These are phyloP conservation scores for Citrus glauca DNA, from an alignment of 345 rosid genomes.

Conservation along the genomic window DNA sequence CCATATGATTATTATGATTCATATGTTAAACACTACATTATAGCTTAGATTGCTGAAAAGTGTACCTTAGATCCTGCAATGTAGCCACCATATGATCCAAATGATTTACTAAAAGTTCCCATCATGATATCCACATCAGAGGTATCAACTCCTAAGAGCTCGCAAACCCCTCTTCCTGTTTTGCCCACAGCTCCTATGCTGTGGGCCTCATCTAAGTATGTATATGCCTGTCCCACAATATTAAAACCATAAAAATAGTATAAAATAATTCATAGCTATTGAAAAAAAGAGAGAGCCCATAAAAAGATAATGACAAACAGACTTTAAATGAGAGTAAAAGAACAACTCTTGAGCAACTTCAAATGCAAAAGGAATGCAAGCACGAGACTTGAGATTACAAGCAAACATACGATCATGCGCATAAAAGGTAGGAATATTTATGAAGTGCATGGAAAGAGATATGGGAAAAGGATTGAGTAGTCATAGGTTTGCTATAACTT, in stretches of 20 bases:
- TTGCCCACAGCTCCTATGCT: conserved; percentile 98
- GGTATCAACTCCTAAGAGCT: conserved; percentile 86
- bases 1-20: not conserved
- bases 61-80: conserved; percentile 94
- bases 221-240: conserved; percentile 55
- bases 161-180: conserved; percentile 95
- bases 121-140: conserved; percentile 95
- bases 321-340: not conserved
- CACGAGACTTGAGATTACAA: not conserved
- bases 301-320: not conserved
- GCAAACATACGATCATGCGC: not conserved
- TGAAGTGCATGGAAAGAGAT: not conserved
- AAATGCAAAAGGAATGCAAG: not conserved
- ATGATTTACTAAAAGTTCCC: conserved; percentile 98
- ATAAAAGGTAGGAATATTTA: not conserved
- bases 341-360: not conserved
- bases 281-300: not conserved
- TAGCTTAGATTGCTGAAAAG: conserved; percentile 3
- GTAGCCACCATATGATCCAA: conserved; percentile 97
- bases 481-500: not conserved
- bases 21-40: not conserved
- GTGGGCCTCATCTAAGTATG: conserved; percentile 95
- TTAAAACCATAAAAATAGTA: not conserved
- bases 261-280: not conserved
- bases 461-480: not conserved